Evolutionary conservation across 1,139 yeast genomes (phyloP), one percentile per base, ranked within the genome.

Genomic region (Suhomyces terraborum): DNA sequence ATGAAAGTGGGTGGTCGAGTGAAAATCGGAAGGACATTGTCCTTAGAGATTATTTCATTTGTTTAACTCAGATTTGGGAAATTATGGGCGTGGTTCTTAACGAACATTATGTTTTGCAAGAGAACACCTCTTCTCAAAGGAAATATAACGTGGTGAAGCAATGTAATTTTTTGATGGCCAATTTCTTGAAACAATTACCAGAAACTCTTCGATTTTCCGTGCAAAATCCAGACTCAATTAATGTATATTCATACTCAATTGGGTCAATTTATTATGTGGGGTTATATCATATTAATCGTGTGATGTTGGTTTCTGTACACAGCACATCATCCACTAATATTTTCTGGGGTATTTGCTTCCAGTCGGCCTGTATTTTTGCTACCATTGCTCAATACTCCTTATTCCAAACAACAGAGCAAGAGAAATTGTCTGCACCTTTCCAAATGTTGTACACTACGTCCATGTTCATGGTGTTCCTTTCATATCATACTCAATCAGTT

Each of bases 401-500:
- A 19, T 42, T 38, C 14, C 32, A 27, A n/a, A 29, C 35, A 9
- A 31, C 32, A 6, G 42, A 40, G n/a, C 19, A 7, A 9, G 34
- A 34, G 13, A 29, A 31, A 19, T 18, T 30, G 9, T 18, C 35
- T 6, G 35, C 45, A 6, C 50, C 56, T 4, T 40, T 48, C 22
- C 45, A 43, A 21, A 22, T 49, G 32, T 33, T 51, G 16, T 53
- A 51, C 32, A 41, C 43, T 17, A 45, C 37, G 31, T 33, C 53
- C 4, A 32, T 53, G 32, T 42, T 50, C 6, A 38, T 50, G 41
- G 36, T 50, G 4, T 38, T 54, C 17, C 34, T 54, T 9, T 43
- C 48, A 8, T 49, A 52, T 26, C 55, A 53, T 35, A 40, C 47
- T 8, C 49, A 50, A 13, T 48, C 54, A 5, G 28, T 36, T n/a